phyloP scores from a whole-genome alignment of 2,329 filamentous ascomycete genomes.

The Periconia sp. region DNA sequence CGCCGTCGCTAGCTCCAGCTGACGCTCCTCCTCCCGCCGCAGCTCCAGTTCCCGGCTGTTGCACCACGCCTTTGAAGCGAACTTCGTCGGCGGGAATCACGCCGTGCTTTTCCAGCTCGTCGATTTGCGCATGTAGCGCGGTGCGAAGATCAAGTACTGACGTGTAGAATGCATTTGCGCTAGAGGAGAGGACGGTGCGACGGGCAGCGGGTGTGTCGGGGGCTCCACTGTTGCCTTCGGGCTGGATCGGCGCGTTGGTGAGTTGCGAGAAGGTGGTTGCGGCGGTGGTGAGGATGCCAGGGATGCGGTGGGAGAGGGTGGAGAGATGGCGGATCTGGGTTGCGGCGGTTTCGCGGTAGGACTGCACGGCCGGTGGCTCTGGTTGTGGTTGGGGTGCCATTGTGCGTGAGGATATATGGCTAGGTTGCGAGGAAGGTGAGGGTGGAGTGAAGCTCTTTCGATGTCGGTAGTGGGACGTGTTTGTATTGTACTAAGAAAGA shows the following conservation, averaged over 20 bases:
- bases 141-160: constrained; percentile 59
- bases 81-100: constrained; percentile 35
- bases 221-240: constrained; percentile 32
- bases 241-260: constrained; percentile 54
- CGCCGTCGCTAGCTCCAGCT: constrained; percentile 2
- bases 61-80: constrained; percentile 13
- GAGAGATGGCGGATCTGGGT: constrained; percentile 36
- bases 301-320: constrained; percentile 30
- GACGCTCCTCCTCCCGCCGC: neutral
- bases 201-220: constrained; percentile 45
- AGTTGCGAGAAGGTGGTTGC: constrained; percentile 73
- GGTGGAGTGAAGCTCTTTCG: neutral
- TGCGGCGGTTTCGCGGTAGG: constrained; percentile 34
- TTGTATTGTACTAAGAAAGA: too few relatives aligned
- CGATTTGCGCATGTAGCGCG: constrained; percentile 31
- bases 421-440: neutral
- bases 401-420: neutral
- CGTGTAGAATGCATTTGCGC: constrained; percentile 72
- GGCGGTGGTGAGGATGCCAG: constrained; percentile 70
- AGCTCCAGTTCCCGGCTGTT: neutral
- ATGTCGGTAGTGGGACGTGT: too few relatives aligned
- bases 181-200: constrained; percentile 37
- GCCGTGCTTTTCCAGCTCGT: constrained; percentile 31
- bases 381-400: constrained; percentile 7
- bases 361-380: constrained; percentile 14